These are phyloP conservation scores for Penicillium ochrochloron DNA, from an alignment of 495 filamentous ascomycete species.

Conservation along the genomic window DNA sequence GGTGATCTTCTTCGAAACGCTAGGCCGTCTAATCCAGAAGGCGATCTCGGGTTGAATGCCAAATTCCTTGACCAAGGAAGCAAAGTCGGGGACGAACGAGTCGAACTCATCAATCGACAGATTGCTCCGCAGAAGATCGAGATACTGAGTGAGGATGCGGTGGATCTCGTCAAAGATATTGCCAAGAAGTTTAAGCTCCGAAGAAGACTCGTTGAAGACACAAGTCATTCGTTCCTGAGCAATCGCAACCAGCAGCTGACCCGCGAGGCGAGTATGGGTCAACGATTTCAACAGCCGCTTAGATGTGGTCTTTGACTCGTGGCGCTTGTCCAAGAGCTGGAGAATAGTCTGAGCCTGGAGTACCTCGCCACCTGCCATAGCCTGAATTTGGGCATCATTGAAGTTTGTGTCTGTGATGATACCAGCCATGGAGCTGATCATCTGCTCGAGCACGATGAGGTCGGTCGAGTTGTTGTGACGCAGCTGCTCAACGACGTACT, in stretches of 20 bases:
- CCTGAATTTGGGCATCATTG: constrained; percentile 81
- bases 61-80: constrained; percentile 74
- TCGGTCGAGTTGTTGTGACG: constrained; percentile 80
- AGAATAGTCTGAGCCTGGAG: constrained; percentile 79
- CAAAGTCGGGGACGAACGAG: constrained; percentile 73
- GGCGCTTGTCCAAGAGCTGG: constrained; percentile 76
- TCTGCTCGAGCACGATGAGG: constrained; percentile 83
- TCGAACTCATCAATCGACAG: constrained; percentile 80
- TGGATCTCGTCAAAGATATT: constrained; percentile 90
- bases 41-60: constrained; percentile 81
- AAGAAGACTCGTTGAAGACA: constrained; percentile 69
- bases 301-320: constrained; percentile 67
- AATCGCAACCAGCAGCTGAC: constrained; percentile 82
- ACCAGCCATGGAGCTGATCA: constrained; percentile 90
- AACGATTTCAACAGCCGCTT: constrained; percentile 79
- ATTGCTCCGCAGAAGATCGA: constrained; percentile 84
- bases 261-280: constrained; percentile 70
- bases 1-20: constrained; percentile 60
- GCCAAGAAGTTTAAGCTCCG: constrained; percentile 79
- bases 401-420: constrained; percentile 83
- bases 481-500: constrained; percentile 86
- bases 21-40: constrained; percentile 82
- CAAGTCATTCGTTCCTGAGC: constrained; percentile 85
- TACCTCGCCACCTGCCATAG: constrained; percentile 82
- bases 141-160: constrained; percentile 79